These are phyloP conservation scores for Coemansia sp. DNA, from an alignment of 192 early-diverging fungal species.

Conservation along the genomic window DNA sequence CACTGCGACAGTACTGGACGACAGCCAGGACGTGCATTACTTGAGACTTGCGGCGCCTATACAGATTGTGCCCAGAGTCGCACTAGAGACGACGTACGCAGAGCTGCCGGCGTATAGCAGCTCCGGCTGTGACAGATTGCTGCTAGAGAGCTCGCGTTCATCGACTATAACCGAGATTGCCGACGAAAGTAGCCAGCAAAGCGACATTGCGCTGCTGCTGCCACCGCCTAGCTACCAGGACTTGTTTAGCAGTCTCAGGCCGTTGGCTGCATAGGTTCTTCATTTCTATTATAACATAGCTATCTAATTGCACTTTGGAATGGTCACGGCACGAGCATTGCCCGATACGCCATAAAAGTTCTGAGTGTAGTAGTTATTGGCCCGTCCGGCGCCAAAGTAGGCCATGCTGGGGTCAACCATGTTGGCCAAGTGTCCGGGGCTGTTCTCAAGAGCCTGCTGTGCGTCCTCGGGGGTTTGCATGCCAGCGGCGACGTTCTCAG, in stretches of 20 bases:
- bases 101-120: conserved; percentile 31
- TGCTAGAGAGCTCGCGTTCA: conserved; percentile 9
- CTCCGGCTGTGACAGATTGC: conserved; percentile 17
- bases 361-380: conserved; percentile 53
- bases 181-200: background rate
- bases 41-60: conserved; percentile 26
- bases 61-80: conserved; percentile 13
- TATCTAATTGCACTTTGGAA: conserved; percentile 40
- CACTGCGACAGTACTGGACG: conserved; percentile 30
- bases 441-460: conserved; percentile 45
- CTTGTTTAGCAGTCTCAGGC: background rate
- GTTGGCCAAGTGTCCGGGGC: conserved; percentile 52
- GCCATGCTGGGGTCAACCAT: conserved; percentile 40
- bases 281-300: background rate
- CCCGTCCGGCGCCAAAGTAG: conserved; percentile 44
- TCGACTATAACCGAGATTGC: background rate
- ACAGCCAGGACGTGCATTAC: conserved; percentile 13
- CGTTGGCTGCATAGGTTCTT: background rate
- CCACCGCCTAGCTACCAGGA: conserved; percentile 22
- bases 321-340: conserved; percentile 13
- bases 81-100: conserved; percentile 5
- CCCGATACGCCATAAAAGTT: conserved; percentile 30
- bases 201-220: background rate
- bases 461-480: conserved; percentile 27
- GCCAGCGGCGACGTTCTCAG: conserved; percentile 53